Evolutionary conservation across 1,284 basidiomycete genomes (phyloP).

Genomic region (Rhodofomes roseus): DNA sequence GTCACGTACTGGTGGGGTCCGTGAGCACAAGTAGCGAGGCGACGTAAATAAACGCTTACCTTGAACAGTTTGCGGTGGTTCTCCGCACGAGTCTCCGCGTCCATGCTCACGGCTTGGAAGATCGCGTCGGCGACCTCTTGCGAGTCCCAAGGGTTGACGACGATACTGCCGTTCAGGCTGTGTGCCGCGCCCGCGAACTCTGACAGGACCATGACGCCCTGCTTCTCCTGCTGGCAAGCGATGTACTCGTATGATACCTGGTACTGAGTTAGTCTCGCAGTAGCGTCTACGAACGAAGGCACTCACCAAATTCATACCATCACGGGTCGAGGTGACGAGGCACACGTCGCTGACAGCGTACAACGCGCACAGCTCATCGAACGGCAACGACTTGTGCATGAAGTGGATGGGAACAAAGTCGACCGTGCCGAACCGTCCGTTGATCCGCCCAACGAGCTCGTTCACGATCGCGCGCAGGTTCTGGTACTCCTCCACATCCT

Average conservation of each 20-base stretch:
- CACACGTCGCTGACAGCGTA: constrained; percentile 98
- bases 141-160: constrained; percentile 96
- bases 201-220: constrained; percentile 96
- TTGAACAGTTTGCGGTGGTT: constrained; percentile 96
- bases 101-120: constrained; percentile 91
- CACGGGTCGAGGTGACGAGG: constrained; percentile 90
- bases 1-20: constrained; percentile 62
- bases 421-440: constrained; percentile 96
- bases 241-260: constrained; percentile 99
- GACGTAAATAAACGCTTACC: constrained; percentile 30
- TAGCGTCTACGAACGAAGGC: constrained; percentile 1
- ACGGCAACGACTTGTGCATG: constrained; percentile 92
- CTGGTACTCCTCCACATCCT: constrained; percentile 99
- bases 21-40: constrained; percentile 1
- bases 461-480: constrained; percentile 95
- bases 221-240: constrained; percentile 88
- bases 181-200: constrained; percentile 99
- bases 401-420: constrained; percentile 99
- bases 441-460: constrained; percentile 96
- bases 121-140: constrained; percentile 97
- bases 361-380: constrained; percentile 94
- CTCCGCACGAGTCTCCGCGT: constrained; percentile 72
- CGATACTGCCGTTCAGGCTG: constrained; percentile 88
- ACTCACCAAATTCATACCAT: constrained; percentile 97
- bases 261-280: neutral